phyloP scores from a whole-genome alignment of 176 grass and related monocot species.

The Avena eriantha region DNA sequence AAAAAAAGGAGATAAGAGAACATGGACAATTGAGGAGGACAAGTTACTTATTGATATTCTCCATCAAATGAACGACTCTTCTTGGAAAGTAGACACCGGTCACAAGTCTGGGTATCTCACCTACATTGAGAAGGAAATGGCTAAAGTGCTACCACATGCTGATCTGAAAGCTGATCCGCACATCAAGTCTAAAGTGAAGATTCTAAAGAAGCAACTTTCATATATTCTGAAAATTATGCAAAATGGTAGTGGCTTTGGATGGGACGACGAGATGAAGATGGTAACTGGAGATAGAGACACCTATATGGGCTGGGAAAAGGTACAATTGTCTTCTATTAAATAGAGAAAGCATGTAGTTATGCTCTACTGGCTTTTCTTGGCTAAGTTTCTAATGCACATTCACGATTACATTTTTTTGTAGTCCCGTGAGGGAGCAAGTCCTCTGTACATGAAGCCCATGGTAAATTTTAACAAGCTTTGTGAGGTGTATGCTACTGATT shows the following conservation, averaged over 20 bases:
- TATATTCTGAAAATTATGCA: slow-evolving; percentile 9
- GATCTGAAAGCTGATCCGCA: neutral
- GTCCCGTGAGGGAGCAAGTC: neutral
- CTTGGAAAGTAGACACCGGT: neutral
- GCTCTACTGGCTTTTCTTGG: neutral
- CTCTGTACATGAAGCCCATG: neutral
- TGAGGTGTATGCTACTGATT: slow-evolving; percentile 13
- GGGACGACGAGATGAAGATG: neutral
- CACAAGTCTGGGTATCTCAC: slow-evolving; percentile 4
- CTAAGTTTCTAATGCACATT: neutral
- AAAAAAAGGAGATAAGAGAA: slow-evolving; percentile 22
- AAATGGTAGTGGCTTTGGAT: neutral
- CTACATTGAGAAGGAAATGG: slow-evolving; percentile 15
- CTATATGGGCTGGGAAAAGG: neutral
- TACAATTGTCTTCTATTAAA: neutral
- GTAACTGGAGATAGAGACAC: neutral
- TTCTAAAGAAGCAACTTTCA: neutral
- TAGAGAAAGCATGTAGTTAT: neutral
- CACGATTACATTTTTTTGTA: neutral
- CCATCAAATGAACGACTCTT: neutral
- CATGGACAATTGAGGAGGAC: neutral
- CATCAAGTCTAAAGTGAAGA: slow-evolving; percentile 21
- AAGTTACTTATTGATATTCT: neutral
- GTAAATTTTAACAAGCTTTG: neutral
- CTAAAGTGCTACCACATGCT: neutral